Base-by-base conservation (phyloP, 129 eudicot genomes). In the Flaveria sonorensis region DNA sequence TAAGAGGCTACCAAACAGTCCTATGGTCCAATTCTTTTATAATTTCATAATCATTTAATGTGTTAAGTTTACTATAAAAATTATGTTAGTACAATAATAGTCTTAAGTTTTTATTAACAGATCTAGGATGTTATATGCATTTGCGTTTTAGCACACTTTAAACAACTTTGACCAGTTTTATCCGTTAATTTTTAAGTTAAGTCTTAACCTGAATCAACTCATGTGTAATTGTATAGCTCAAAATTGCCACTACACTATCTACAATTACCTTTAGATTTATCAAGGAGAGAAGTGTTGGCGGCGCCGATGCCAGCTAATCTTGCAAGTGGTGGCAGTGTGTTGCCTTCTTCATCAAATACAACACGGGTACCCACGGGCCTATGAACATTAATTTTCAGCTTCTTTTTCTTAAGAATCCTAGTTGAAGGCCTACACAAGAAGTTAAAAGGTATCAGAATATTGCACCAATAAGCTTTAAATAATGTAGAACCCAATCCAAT, bases 271-370 rank as follows among this genome's bases (percentile, higher is more conserved):
- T 87, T 89, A 62, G 83, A 90, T 79, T 75, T 82, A 81, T 94
- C 92, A 68, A 91, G 85, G 51, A 79, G 76, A 56, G 87, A 61
- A 18, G 86, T 83, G 52, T 83, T 86, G 11, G 51, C 72, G 18
- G 66, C 73, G 18, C 88, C 76, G 39, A 61, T 66, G 72, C 77
- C 90, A 6, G 96, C 96, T 71, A 90, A 75, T 59, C 60, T 80
- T 36, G 96, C 97, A 72, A 94, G 96, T 12, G 97, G 97, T n/a
- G 96, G 88, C 56, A 86, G 76, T 2, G 93, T 83, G 79, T 85
- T 87, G 63, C 97, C 97, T 80, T 91, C 97, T 48, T 94, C 98
- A 73, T 94, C 97, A 83, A 91, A 91, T 53, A 94, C 96, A 68
- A 88, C 89, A 65, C 97, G 87, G 11, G 92, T 86, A 48, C 98